A percentile compares a stretch with the other conserved stretches of the same genome.
phyloP scores from a whole-genome alignment of 805 yeast species.

The Candida rishiriensis region DNA sequence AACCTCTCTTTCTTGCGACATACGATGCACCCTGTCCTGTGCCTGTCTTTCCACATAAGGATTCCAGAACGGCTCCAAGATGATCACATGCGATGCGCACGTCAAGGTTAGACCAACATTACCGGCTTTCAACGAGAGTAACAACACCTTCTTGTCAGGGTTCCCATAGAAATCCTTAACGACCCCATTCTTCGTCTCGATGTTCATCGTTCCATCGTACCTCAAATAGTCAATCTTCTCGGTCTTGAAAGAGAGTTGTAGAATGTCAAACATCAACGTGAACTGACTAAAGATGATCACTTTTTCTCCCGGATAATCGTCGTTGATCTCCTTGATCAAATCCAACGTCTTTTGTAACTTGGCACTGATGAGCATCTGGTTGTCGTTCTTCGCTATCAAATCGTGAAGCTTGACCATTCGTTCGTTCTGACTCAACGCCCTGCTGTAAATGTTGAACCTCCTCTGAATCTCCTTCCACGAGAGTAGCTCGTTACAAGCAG shows the following conservation, averaged over 20 bases:
- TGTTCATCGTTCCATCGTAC: slow-evolving; percentile 82
- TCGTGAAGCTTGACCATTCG: slow-evolving; percentile 23
- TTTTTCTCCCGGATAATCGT: slow-evolving; percentile 59
- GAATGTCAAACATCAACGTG: slow-evolving; percentile 68
- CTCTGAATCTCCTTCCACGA: slow-evolving; percentile 21
- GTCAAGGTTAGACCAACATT: slow-evolving; percentile 93
- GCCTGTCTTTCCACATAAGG: slow-evolving; percentile 98
- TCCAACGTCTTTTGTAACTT: slow-evolving; percentile 63
- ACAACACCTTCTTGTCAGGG: slow-evolving; percentile 47
- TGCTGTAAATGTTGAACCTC: slow-evolving; percentile 18
- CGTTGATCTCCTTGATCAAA: slow-evolving; percentile 47
- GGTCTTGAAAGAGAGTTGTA: slow-evolving; percentile 47
- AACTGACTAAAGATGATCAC: slow-evolving; percentile 84
- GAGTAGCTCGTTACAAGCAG: slow-evolving; percentile 32
- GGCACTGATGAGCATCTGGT: slow-evolving; percentile 55
- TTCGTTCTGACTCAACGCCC: slow-evolving; percentile 22
- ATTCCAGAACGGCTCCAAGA: slow-evolving; percentile 97
- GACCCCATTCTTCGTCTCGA: slow-evolving; percentile 58
- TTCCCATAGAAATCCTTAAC: slow-evolving; percentile 62
- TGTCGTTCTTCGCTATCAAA: slow-evolving; percentile 31
- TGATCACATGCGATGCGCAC: slow-evolving; percentile 87
- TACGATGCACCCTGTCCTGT: slow-evolving; percentile 91
- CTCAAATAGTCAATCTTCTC: slow-evolving; percentile 47
- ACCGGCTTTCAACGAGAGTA: slow-evolving; percentile 87
- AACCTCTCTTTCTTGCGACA: slow-evolving; percentile 83